Base-by-base conservation (phyloP, 1,284 basidiomycete species). In the Leccinum subrobustum region DNA sequence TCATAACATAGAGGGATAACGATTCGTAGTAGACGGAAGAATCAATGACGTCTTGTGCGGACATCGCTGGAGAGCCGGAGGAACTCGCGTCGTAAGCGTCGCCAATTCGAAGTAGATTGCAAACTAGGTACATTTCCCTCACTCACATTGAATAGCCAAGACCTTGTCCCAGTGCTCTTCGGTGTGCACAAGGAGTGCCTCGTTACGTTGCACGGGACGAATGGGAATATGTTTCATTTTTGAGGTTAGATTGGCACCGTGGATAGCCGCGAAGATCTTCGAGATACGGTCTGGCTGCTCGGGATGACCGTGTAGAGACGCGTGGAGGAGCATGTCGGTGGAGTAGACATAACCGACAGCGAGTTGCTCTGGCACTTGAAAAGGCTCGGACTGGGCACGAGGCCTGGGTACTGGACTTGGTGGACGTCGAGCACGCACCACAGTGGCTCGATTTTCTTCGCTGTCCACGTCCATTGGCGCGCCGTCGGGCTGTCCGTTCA, bases 111-210 rank as follows among this genome's bases (percentile, higher is more conserved):
- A 54, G 47, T 54, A 53, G 55, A 55, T 59, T 37, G 64, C 56
- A 51, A 42, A 37, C 31, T 20, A 47, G 47, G 52, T 23, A 25
- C 39, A 33, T 56, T 65, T 55, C 56, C 54, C 55, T 58, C 42
- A 81, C 87, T 79, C 73, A 94, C 91, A 78, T 71, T 87, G 84
- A 35, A 92, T 88, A 18, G 84, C 87, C 65, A 91, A 79, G 20
- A 99, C 89, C 73, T 93, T 93, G 63, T 95, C 84, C 95, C 95
- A 98, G 66, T 96, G 88, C 56, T 91, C 89, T 66, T 91, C 85
- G 56, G 87, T 90, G 74, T 99, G 96, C 1, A 98, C 94, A 8
- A 97, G 85, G 59, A 92, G 77, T 8, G 89, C 92, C 76, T 99
- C 96, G 44, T 90, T 83, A 62, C 84, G 83, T 48, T 82, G 79